These are phyloP conservation scores for Amauroascus verrucosus DNA, from an alignment of 2,329 filamentous ascomycete species.

Conservation along the genomic window DNA sequence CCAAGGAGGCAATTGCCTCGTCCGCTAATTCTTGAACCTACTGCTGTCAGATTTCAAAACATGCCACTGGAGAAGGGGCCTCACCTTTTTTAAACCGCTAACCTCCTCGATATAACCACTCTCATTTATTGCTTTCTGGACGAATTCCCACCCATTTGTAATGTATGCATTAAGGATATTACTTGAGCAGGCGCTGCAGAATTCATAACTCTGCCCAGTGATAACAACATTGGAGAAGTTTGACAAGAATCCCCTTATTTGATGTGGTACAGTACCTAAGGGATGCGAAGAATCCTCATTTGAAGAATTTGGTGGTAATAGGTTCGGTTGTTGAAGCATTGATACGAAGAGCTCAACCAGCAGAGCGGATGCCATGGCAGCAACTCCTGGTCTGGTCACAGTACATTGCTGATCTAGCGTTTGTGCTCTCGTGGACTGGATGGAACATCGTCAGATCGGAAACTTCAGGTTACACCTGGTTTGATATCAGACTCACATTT, in stretches of 20 bases:
- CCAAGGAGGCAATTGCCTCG: constrained; percentile 3
- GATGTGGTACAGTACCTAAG: constrained; percentile 49
- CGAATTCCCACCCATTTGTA: constrained; percentile 50
- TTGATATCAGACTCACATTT: constrained; percentile 54
- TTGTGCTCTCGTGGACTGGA: constrained; percentile 79
- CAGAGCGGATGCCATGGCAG: constrained; percentile 81
- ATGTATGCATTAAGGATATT: constrained; percentile 45
- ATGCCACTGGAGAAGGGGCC: not conserved
- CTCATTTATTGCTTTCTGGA: constrained; percentile 50
- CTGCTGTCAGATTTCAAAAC: not conserved
- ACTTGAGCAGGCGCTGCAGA: constrained; percentile 53
- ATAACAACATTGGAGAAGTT: constrained; percentile 51
- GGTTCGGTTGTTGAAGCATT: constrained; percentile 69
- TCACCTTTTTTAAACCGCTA: constrained; percentile 50
- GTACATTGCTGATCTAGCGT: constrained; percentile 98
- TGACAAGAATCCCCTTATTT: constrained; percentile 53
- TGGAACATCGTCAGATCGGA: constrained; percentile 7
- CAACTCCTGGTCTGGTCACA: constrained; percentile 85
- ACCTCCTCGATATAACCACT: constrained; percentile 54
- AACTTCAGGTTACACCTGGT: constrained; percentile 20
- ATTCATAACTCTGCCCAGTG: constrained; percentile 48
- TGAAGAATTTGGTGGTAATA: constrained; percentile 30
- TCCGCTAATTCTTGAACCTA: constrained; percentile 8
- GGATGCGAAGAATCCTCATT: constrained; percentile 39
- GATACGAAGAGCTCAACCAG: constrained; percentile 84